Percentiles rank a stretch among this genome's conserved stretches.
These are phyloP conservation scores for Lotmaria passim DNA, from an alignment of 208 protist species.

Conservation along the genomic window DNA sequence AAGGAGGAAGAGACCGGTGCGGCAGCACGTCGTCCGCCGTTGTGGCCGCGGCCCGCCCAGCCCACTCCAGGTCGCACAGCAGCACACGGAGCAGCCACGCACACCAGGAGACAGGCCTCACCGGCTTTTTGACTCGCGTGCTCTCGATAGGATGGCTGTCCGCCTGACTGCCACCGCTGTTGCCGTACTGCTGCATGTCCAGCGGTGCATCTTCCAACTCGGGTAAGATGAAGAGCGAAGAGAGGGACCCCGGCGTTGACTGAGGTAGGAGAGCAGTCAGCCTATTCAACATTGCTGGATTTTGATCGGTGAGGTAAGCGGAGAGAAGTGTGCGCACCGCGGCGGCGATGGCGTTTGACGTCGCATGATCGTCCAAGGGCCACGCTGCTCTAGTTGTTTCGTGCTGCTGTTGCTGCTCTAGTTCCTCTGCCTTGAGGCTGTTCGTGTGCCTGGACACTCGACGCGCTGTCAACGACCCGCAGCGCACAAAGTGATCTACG, in stretches of 20 bases:
- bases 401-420: neutral
- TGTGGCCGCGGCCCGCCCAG: neutral
- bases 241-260: neutral
- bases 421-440: neutral
- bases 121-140: neutral
- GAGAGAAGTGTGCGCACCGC: slow-evolving; percentile 3
- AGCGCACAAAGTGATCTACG: slow-evolving; percentile 12
- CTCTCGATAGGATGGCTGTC: neutral
- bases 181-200: neutral
- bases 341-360: slow-evolving; percentile 1
- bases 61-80: slow-evolving; percentile 14
- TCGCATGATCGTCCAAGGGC: neutral
- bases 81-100: slow-evolving; percentile 32
- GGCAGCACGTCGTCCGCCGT: no score
- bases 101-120: slow-evolving; percentile 14
- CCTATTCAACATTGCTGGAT: neutral
- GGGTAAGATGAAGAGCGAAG: neutral
- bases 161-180: neutral
- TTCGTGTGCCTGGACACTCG: neutral
- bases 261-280: neutral
- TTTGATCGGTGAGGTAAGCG: neutral
- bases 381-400: neutral
- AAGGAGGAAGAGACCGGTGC: neutral
- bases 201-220: neutral
- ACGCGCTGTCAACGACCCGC: neutral